Evolutionary conservation across 1,284 basidiomycete genomes (phyloP).

Genomic region (Marasmius tenuissimus): DNA sequence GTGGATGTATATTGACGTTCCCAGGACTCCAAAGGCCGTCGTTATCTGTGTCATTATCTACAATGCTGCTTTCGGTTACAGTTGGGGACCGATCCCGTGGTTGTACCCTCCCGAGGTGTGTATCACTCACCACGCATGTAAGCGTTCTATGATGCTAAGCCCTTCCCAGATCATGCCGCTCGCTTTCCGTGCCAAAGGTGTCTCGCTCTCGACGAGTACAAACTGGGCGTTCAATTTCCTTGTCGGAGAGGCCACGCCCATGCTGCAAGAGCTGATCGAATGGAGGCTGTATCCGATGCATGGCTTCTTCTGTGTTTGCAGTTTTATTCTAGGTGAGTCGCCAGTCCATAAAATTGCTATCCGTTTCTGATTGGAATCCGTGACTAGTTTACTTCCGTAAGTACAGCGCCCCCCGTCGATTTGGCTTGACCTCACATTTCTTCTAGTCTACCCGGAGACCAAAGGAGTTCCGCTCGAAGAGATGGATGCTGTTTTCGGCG

Average conservation of each 20-base stretch:
- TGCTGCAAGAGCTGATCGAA: conserved; percentile 85
- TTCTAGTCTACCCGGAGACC: conserved; percentile 78
- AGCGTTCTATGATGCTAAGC: background rate
- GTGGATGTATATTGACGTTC: conserved; percentile 93
- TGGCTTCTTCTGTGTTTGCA: conserved; percentile 89
- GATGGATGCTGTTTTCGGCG: conserved; percentile 82
- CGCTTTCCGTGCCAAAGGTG: conserved; percentile 89
- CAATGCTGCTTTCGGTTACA: conserved; percentile 93
- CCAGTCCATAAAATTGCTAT: conserved; percentile 10
- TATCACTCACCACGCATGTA: background rate
- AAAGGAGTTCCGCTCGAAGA: conserved; percentile 79
- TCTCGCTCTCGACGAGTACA: conserved; percentile 84
- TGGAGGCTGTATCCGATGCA: conserved; percentile 98
- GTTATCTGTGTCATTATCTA: conserved; percentile 91
- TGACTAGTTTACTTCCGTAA: conserved; percentile 70
- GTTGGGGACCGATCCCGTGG: conserved; percentile 84
- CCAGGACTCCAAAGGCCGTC: conserved; percentile 84
- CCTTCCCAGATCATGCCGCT: conserved; percentile 84
- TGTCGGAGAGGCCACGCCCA: conserved; percentile 89
- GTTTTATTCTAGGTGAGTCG: conserved; percentile 74
- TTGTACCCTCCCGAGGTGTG: conserved; percentile 83
- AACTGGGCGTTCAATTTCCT: conserved; percentile 85
- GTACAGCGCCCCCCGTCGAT: conserved; percentile 22
- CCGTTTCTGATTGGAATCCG: conserved; percentile 8
- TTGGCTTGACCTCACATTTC: conserved; percentile 6